Conservation (phyloP, 768 basidiomycete genomes). For the Coprinopsis cinerea region DNA sequence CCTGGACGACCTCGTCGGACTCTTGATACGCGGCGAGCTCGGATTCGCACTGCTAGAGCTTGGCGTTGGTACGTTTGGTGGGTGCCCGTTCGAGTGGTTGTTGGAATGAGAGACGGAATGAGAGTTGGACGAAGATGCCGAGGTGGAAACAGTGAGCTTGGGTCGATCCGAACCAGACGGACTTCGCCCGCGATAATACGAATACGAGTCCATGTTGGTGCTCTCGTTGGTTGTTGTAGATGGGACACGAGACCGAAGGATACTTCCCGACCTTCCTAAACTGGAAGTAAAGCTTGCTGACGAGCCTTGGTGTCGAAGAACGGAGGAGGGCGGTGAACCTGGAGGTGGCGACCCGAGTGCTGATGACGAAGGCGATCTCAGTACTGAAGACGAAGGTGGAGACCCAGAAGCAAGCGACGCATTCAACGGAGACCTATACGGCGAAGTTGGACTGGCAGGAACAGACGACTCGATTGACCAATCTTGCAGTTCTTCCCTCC, state of each 20-base stretch:
- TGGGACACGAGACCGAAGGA: not conserved
- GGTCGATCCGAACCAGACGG: too few species aligned
- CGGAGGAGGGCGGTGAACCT: not conserved
- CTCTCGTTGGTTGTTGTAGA: not conserved
- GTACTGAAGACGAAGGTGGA: not conserved
- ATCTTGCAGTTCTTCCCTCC: not conserved
- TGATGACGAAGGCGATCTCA: not conserved
- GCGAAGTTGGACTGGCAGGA: not conserved
- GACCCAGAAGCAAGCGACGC: not conserved
- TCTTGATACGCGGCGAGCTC: not conserved
- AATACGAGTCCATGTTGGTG: not conserved
- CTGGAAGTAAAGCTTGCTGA: too few species aligned
- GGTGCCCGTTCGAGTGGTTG: too few species aligned
- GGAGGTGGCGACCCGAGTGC: too few species aligned
- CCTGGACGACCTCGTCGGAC: slow-evolving; percentile 5
- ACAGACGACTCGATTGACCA: not conserved
- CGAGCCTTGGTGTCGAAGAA: too few species aligned
- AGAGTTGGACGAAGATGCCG: too few species aligned
- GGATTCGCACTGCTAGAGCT: too few species aligned
- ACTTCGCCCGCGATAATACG: not conserved
- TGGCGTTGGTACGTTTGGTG: too few species aligned
- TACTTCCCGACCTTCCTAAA: too few species aligned
- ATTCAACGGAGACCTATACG: not conserved
- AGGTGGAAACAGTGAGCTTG: not conserved
- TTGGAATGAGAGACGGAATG: too few species aligned